These are phyloP conservation scores for Populus simonii DNA, from an alignment of 345 rosid genomes.

Conservation along the genomic window DNA sequence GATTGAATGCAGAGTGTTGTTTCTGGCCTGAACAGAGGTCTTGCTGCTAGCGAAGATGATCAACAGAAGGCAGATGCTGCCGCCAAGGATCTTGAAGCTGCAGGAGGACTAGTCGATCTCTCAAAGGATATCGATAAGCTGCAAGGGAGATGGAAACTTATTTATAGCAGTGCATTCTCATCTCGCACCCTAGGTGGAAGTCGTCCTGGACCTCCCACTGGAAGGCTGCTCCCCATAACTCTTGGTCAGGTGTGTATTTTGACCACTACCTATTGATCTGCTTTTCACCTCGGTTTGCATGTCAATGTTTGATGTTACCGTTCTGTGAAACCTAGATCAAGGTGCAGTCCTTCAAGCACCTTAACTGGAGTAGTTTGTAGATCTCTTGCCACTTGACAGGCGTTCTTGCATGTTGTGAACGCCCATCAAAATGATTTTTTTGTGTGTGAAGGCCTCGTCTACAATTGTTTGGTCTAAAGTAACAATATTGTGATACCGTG, in stretches of 20 bases:
- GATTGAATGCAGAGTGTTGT: constrained; percentile 57
- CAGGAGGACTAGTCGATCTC: constrained; percentile 65
- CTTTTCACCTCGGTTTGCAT: not conserved
- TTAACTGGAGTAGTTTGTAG: not conserved
- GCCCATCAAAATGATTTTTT: not conserved
- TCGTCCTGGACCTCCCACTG: constrained; percentile 87
- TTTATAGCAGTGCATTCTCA: constrained; percentile 92
- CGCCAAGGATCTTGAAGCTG: constrained; percentile 72
- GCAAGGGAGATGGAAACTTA: constrained; percentile 87
- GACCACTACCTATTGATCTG: not conserved
- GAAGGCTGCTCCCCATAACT: constrained; percentile 82
- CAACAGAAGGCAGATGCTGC: constrained; percentile 60
- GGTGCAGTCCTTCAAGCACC: not conserved
- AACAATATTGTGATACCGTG: not conserved
- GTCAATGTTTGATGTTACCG: not conserved
- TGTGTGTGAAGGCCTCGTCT: not conserved
- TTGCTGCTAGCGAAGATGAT: constrained; percentile 67
- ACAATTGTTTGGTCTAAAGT: not conserved
- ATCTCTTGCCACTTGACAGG: not conserved
- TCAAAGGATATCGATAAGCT: constrained; percentile 50
- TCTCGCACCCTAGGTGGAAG: constrained; percentile 86
- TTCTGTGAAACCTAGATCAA: not conserved
- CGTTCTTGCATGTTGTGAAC: not conserved
- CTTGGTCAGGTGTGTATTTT: constrained; percentile 68
- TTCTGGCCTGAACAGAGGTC: constrained; percentile 86